These are phyloP conservation scores for Pseudogymnoascus destructans DNA, from an alignment of 2,329 filamentous ascomycete species.

Conservation along the genomic window DNA sequence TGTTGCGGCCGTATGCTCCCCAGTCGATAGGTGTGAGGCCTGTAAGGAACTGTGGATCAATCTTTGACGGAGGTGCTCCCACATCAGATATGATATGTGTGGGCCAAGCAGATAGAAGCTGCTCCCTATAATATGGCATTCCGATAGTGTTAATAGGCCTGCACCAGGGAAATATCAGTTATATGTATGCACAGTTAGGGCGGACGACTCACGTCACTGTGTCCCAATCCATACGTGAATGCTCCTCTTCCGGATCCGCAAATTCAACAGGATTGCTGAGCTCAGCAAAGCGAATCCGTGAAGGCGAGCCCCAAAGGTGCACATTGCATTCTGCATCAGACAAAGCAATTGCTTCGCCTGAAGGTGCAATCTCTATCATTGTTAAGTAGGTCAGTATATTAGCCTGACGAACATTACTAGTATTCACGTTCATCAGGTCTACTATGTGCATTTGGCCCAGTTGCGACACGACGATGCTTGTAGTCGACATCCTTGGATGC, in stretches of 20 bases:
- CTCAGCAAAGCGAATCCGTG: conserved; percentile 58
- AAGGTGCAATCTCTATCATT: conserved; percentile 55
- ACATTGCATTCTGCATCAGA: conserved; percentile 52
- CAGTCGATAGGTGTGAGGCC: conserved; percentile 60
- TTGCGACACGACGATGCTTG: conserved; percentile 84
- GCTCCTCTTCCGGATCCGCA: conserved; percentile 41
- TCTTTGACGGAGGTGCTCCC: conserved; percentile 64
- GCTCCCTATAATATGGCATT: conserved; percentile 86
- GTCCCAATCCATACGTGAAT: conserved; percentile 44
- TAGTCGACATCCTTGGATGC: conserved; percentile 91
- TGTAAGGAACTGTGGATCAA: conserved; percentile 57
- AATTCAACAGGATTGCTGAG: conserved; percentile 55
- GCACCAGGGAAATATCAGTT: not conserved
- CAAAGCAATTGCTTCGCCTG: conserved; percentile 55
- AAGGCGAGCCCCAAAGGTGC: conserved; percentile 57
- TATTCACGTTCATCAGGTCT: conserved; percentile 69
- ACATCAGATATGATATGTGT: conserved; percentile 72
- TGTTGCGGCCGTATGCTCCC: conserved; percentile 67
- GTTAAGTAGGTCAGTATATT: conserved; percentile 48
- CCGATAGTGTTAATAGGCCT: conserved; percentile 75
- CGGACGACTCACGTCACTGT: conserved; percentile 46
- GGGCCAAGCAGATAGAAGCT: conserved; percentile 80
- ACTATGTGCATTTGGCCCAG: conserved; percentile 91
- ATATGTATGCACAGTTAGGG: not conserved
- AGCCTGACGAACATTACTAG: conserved; percentile 54